These are phyloP conservation scores for Cryptococcus sp. DNA, from an alignment of 1,284 basidiomycete genomes.

Conservation along the genomic window DNA sequence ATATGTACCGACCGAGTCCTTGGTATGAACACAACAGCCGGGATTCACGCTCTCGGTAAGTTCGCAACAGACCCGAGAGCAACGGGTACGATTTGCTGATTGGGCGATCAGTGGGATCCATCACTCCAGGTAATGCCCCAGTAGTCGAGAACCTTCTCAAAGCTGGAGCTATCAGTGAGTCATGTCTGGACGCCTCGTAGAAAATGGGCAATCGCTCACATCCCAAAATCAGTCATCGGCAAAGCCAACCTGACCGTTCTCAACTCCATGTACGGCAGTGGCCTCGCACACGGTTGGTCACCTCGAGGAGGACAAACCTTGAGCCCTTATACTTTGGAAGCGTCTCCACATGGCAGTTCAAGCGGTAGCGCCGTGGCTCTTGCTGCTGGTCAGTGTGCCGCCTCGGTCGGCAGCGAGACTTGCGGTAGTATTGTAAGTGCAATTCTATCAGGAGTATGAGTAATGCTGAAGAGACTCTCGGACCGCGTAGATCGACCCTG, in stretches of 20 bases:
- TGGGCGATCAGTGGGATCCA: neutral
- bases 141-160: slow-evolving; percentile 5
- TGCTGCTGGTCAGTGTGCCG: slow-evolving; percentile 7
- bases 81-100: too few relatives aligned
- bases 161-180: slow-evolving; percentile 14
- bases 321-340: neutral
- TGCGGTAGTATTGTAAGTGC: slow-evolving; percentile 9
- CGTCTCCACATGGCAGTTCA: neutral
- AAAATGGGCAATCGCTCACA: too few relatives aligned
- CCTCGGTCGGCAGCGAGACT: slow-evolving; percentile 4
- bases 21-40: too few relatives aligned
- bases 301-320: slow-evolving; percentile 8
- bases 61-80: too few relatives aligned
- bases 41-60: too few relatives aligned
- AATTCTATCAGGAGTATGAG: neutral
- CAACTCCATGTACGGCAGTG: neutral
- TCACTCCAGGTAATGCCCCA: neutral
- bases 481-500: slow-evolving; percentile 14
- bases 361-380: slow-evolving; percentile 11
- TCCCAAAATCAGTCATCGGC: slow-evolving; percentile 4
- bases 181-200: too few relatives aligned
- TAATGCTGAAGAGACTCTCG: neutral
- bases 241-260: slow-evolving; percentile 8
- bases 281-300: slow-evolving; percentile 8
- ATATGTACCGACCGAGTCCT: too few relatives aligned